A percentile compares a stretch with the other conserved stretches of the same genome.
phyloP scores from a whole-genome alignment of 179 eudicot species.

The Dionaea muscipula region DNA sequence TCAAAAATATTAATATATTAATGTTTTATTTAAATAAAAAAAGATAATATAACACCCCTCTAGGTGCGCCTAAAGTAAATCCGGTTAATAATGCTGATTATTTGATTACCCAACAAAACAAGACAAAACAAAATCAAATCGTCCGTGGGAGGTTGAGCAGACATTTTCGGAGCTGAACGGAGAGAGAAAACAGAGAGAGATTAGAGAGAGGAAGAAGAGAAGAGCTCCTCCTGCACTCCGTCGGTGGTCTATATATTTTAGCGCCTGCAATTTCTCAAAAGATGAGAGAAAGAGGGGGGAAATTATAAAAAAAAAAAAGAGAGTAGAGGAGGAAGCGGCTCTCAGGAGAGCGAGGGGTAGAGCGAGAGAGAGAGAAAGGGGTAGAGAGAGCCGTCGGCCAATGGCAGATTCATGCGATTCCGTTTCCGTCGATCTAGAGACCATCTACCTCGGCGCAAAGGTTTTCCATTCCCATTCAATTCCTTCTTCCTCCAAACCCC shows the following conservation, averaged over 20 bases:
- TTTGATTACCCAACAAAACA: too few species aligned
- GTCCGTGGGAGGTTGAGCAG: conserved; percentile 30
- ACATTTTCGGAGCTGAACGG: conserved; percentile 11
- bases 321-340: conserved; percentile 6
- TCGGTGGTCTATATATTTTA: conserved; percentile 1
- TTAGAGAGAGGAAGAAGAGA: too few species aligned
- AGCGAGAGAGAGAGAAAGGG: conserved; percentile 10
- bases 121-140: too few species aligned
- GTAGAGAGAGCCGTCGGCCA: conserved; percentile 27
- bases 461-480: conserved; percentile 17
- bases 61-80: too few species aligned
- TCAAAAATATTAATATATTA: too few species aligned
- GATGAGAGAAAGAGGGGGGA: conserved; percentile 11
- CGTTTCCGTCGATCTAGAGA: conserved; percentile 64
- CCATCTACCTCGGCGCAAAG: conserved; percentile 88
- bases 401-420: conserved; percentile 67
- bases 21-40: too few species aligned
- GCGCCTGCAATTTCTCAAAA: too few species aligned
- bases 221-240: conserved; percentile 37
- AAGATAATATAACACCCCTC: too few species aligned
- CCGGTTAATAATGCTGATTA: too few species aligned
- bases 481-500: background rate
- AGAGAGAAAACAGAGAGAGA: conserved; percentile 8
- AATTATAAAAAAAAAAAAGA: conserved; percentile 12
- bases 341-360: conserved; percentile 8